Evolutionary conservation across 2,329 filamentous ascomycete species (phyloP).

Genomic region (Chaetomiaceae sp.): DNA sequence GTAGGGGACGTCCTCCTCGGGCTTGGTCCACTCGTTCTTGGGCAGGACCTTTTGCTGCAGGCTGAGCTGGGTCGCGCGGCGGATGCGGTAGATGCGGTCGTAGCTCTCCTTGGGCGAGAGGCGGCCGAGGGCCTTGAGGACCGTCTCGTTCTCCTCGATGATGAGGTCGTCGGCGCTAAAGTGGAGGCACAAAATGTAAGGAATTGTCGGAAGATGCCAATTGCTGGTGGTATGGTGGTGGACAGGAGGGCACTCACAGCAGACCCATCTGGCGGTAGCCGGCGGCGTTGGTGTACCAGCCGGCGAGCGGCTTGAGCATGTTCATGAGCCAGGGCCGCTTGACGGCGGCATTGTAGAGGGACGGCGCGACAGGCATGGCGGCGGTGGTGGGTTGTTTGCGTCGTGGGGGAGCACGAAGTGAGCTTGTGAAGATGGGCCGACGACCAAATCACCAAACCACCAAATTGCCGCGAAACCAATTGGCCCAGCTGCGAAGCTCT

Average conservation of each 20-base stretch:
- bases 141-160: slow-evolving; percentile 82
- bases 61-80: slow-evolving; percentile 81
- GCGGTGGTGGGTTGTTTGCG: slow-evolving; percentile 21
- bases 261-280: slow-evolving; percentile 92
- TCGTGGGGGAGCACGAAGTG: slow-evolving; percentile 19
- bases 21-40: slow-evolving; percentile 57
- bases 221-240: background rate
- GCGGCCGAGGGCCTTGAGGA: slow-evolving; percentile 85
- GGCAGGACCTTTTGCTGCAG: slow-evolving; percentile 61
- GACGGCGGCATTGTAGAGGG: slow-evolving; percentile 57
- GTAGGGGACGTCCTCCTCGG: slow-evolving; percentile 53
- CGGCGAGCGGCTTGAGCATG: slow-evolving; percentile 74
- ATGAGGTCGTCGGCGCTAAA: slow-evolving; percentile 88
- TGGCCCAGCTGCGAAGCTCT: slow-evolving; percentile 12
- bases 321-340: slow-evolving; percentile 82
- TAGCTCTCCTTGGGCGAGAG: slow-evolving; percentile 86
- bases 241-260: slow-evolving; percentile 57
- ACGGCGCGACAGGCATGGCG: slow-evolving; percentile 65
- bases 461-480: slow-evolving; percentile 28
- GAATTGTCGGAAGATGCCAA: background rate
- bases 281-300: slow-evolving; percentile 84
- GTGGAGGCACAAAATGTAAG: background rate
- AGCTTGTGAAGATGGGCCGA: slow-evolving; percentile 19
- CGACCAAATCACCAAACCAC: slow-evolving; percentile 11
- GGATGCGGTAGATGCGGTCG: slow-evolving; percentile 95